A percentile compares a stretch with the other conserved stretches of the same genome.
Conservation (phyloP, 306 rosid genomes). For the Casuarina cunninghamiana region DNA sequence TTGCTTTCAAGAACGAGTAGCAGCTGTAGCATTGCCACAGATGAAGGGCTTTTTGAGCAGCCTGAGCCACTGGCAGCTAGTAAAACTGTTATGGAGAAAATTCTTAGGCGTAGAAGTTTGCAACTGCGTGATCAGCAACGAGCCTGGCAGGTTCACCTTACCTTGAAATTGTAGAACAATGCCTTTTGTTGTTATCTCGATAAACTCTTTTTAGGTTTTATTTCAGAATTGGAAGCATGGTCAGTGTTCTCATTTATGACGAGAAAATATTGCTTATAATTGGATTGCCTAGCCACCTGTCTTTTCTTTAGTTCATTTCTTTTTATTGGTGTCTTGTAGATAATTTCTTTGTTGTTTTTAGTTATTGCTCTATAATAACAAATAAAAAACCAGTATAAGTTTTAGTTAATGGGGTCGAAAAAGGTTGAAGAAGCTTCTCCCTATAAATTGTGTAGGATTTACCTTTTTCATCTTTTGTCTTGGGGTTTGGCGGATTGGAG, state of each 20-base stretch:
- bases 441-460: no score
- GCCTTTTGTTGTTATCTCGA: not conserved
- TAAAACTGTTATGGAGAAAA: constrained; percentile 60
- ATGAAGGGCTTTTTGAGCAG: constrained; percentile 87
- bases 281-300: not conserved
- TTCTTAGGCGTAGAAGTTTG: constrained; percentile 55
- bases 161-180: not conserved
- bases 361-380: not conserved
- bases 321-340: not conserved
- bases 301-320: not conserved
- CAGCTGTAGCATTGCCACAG: constrained; percentile 62
- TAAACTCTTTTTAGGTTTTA: constrained; percentile 3
- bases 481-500: no score
- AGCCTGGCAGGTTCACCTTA: constrained; percentile 76
- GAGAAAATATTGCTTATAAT: not conserved
- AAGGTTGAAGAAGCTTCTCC: not conserved
- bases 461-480: no score
- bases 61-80: constrained; percentile 67
- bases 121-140: constrained; percentile 69
- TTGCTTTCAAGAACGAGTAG: constrained; percentile 70
- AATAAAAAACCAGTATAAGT: not conserved
- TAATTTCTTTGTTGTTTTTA: not conserved
- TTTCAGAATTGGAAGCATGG: constrained; percentile 5
- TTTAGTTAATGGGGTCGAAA: not conserved
- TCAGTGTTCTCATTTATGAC: not conserved